Evolutionary conservation across 768 basidiomycete genomes (phyloP).

Genomic region (Gloeostereum incarnatum): DNA sequence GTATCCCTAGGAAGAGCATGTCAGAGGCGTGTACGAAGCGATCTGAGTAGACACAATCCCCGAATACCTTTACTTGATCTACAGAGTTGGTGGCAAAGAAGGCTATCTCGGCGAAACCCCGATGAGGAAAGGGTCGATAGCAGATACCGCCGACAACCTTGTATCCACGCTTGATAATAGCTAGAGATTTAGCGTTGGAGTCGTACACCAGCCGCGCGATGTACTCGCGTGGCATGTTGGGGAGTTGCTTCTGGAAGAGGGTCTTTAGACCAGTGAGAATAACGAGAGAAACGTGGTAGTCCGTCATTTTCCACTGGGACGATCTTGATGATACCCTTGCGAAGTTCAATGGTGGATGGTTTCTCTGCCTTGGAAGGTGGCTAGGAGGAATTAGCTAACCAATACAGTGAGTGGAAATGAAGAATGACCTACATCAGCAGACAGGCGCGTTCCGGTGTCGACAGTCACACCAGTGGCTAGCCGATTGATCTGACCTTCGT

Average conservation of each 20-base stretch:
- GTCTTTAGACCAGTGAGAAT: slow-evolving; percentile 94
- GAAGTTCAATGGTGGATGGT: slow-evolving; percentile 70
- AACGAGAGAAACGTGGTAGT: slow-evolving; percentile 63
- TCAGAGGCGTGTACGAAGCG: not conserved
- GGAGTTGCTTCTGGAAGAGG: slow-evolving; percentile 93
- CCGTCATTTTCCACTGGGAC: slow-evolving; percentile 79
- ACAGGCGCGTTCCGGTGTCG: slow-evolving; percentile 41
- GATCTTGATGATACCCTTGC: slow-evolving; percentile 75
- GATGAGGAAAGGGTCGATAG: slow-evolving; percentile 90
- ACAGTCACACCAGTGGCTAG: slow-evolving; percentile 76
- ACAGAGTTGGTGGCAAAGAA: slow-evolving; percentile 97
- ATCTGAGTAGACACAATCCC: not conserved
- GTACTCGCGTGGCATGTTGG: slow-evolving; percentile 99
- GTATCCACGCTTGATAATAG: slow-evolving; percentile 89
- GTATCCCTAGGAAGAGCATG: slow-evolving; percentile 58
- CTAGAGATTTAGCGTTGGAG: slow-evolving; percentile 83
- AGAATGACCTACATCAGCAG: slow-evolving; percentile 33
- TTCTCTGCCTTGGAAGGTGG: slow-evolving; percentile 59
- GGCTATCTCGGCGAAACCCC: slow-evolving; percentile 95
- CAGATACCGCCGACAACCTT: slow-evolving; percentile 98
- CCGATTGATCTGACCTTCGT: slow-evolving; percentile 66
- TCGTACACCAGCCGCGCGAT: slow-evolving; percentile 95
- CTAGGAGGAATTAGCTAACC: slow-evolving; percentile 22
- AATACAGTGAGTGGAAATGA: not conserved
- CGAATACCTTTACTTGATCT: slow-evolving; percentile 88